Evolutionary conservation across 2,329 filamentous ascomycete species (phyloP), one percentile per base, ranked within the genome.

Genomic region (Diplodia mutila): DNA sequence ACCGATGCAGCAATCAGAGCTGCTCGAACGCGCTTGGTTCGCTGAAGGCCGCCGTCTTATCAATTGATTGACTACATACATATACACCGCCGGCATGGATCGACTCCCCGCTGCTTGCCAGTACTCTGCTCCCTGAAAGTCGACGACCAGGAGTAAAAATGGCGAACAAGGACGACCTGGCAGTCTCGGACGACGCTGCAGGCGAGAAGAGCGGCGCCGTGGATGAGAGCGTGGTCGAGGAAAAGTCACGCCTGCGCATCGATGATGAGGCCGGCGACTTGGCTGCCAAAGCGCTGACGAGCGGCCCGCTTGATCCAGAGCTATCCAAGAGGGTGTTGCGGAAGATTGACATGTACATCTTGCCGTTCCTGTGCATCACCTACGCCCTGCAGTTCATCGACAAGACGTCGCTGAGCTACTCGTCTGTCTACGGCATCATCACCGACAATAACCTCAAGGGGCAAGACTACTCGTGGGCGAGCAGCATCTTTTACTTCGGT

Each of bases 301-400:
- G 59, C 46, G 59, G 46, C 18, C 59, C 59, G 3, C 42, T 63
- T 23, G 59, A 63, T 14, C 59, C 59, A 6, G 59, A 37, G 29
- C 2, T 51, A n/a, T 63, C 59, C 7, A 63, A 63, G 46, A 49
- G 21, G 16, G 52, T 66, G 4, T 75, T 86, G 49, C 80, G 80
- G 32, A 81, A 80, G 69, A 86, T 87, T 65, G 85, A 87, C 71
- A 73, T 83, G 29, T 75, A 80, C 66, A 80, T 87, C 25, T 75
- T 87, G 14, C 84, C 85, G 0, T 81, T 86, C 63, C 84, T 90
- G 67, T 79, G 89, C 11, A 81, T 82, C 7, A 85, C 89, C 23
- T 90, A 90, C 76, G 89, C 87, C 72, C 81, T 90, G 0, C 88
- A 90, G 70, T 85, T 84, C 16, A 80, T 89, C 9, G 88, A 90